Evolutionary conservation across 257 asterid species (phyloP), one percentile per base, ranked within the genome.

Genomic region (Solanum raphanifolium): DNA sequence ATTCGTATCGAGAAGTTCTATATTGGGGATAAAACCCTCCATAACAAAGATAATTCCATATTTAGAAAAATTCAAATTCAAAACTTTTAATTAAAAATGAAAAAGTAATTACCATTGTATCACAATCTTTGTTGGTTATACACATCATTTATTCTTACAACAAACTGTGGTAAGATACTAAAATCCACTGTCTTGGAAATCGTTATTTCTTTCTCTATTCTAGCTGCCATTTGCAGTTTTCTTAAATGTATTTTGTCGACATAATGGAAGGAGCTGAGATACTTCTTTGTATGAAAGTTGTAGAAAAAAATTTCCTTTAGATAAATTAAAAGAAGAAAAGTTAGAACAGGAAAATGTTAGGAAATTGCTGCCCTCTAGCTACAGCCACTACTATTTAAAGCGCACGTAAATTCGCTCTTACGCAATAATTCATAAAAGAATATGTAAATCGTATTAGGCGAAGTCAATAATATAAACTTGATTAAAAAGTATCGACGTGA

Each of bases 41-140:
- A 0, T 6, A 18, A 52, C n/a, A 52, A 52, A 52, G 10, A 55
- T 0, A 3, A 55, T 0, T 18, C 0, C 2, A 1, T 55, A 55
- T 1, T 13, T 46, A 13, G 1, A 5, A 0, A 5, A 13, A 46
- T 5, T 46, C 58, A 1, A 46, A 46, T 0, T 46, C 20, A 1
- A 43, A 46, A 46, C 1, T 13, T 46, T 43, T 43, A 43, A 43
- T 43, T 43, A 43, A 43, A 2, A 0, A 13, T 46, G 1, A 46
- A 46, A 46, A 46, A 13, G 20, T 46, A 46, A 46, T 46, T 46
- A 46, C 0, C 58, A 55, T 52, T 20, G 9, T 18, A 52, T 2
- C 62, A 0, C 10, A 2, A 52, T 52, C n/a, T 52, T 16, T 52
- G n/a, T 52, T 52, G n/a, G 10, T 52, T 52, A 18, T 18, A 18